These are phyloP conservation scores for Mycothermus thermophilus DNA, from an alignment of 495 filamentous ascomycete species.

Conservation along the genomic window DNA sequence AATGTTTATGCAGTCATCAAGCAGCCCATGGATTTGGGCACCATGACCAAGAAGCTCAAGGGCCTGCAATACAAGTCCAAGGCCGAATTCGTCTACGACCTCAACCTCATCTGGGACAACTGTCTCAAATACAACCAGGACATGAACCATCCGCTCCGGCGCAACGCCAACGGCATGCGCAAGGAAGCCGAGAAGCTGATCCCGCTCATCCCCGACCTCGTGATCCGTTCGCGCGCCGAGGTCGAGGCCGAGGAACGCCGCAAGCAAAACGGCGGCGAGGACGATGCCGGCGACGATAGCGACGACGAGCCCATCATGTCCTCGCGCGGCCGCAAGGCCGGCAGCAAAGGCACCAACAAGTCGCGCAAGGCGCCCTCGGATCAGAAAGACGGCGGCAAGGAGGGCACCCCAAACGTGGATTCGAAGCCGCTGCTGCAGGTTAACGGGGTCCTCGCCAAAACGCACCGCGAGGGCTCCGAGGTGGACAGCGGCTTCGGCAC, in stretches of 20 bases:
- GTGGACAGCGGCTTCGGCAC: slow-evolving; percentile 68
- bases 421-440: slow-evolving; percentile 42
- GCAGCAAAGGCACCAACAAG: slow-evolving; percentile 58
- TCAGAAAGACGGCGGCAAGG: slow-evolving; percentile 67
- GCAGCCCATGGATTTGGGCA: slow-evolving; percentile 93
- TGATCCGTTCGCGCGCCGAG: slow-evolving; percentile 77
- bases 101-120: slow-evolving; percentile 93
- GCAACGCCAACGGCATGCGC: slow-evolving; percentile 89
- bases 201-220: slow-evolving; percentile 85
- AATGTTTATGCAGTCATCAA: slow-evolving; percentile 72
- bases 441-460: slow-evolving; percentile 37
- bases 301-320: slow-evolving; percentile 99
- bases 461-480: slow-evolving; percentile 37
- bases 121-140: slow-evolving; percentile 92
- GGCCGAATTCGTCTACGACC: slow-evolving; percentile 81
- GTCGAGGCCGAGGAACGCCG: slow-evolving; percentile 92
- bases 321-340: slow-evolving; percentile 81
- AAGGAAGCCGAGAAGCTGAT: slow-evolving; percentile 94
- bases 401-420: slow-evolving; percentile 60
- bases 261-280: slow-evolving; percentile 60
- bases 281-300: slow-evolving; percentile 75
- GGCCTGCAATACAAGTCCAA: slow-evolving; percentile 79
- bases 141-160: slow-evolving; percentile 70
- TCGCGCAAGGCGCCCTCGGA: slow-evolving; percentile 64
- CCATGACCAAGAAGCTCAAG: slow-evolving; percentile 97